Evolutionary conservation across 2,329 filamentous ascomycete genomes (phyloP).

Genomic region (Cladosporium phlei): DNA sequence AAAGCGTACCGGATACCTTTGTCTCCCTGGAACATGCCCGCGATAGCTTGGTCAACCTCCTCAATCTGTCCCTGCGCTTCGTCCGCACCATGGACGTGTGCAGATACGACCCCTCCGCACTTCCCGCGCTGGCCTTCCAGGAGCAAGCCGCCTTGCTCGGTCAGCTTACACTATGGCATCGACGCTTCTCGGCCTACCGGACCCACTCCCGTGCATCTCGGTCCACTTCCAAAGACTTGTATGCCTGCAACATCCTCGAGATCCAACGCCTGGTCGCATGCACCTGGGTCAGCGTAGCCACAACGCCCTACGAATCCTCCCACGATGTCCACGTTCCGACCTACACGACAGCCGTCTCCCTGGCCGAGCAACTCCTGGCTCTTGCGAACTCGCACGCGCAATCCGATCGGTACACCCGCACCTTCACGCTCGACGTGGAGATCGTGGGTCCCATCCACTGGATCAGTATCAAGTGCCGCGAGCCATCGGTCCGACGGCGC

Average conservation of each 20-base stretch:
- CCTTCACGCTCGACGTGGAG: constrained; percentile 11
- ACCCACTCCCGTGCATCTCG: not conserved
- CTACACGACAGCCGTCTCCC: constrained; percentile 1
- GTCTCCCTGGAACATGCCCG: not conserved
- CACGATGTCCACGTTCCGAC: constrained; percentile 4
- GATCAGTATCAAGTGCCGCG: constrained; percentile 10
- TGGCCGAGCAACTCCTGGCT: constrained; percentile 5
- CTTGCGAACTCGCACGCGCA: not conserved
- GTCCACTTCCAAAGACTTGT: not conserved
- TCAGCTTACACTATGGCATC: constrained; percentile 3
- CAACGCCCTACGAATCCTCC: constrained; percentile 3
- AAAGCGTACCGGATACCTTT: constrained; percentile 7
- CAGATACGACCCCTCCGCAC: not conserved
- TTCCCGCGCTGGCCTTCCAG: not conserved
- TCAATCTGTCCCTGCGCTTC: constrained; percentile 9
- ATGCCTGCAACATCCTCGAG: constrained; percentile 3
- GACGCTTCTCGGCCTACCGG: not conserved
- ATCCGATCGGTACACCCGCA: not conserved
- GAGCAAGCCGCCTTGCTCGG: constrained; percentile 2
- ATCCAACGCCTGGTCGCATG: not conserved
- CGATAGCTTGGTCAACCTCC: constrained; percentile 10
- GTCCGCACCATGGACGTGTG: not conserved
- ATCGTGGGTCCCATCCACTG: constrained; percentile 13
- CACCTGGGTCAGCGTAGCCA: constrained; percentile 7
- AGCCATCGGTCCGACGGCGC: constrained; percentile 6